phyloP scores from a whole-genome alignment of 805 yeast genomes.

The Cyberlindnera euphorbiiphila region DNA sequence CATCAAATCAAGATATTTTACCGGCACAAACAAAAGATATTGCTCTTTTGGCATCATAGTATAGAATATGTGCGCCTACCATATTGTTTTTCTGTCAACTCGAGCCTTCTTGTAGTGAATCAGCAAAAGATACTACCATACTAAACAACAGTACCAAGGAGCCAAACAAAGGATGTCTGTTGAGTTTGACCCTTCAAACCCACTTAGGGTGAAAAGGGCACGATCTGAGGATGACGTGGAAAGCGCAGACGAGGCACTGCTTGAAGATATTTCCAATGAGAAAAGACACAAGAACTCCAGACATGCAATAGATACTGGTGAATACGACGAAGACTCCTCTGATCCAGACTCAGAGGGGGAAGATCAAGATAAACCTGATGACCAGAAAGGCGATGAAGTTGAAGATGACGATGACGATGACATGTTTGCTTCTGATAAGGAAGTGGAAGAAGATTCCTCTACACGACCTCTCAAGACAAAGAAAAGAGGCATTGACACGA shows the following conservation, averaged over 20 bases:
- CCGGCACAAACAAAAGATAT: too few species aligned
- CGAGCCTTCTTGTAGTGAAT: neutral
- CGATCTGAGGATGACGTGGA: slow-evolving; percentile 9
- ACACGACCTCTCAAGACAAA: slow-evolving; percentile 30
- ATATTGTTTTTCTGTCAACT: neutral
- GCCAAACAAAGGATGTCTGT: neutral
- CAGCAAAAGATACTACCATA: neutral
- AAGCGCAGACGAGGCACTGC: slow-evolving; percentile 21
- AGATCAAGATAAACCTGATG: too few species aligned
- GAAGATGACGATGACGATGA: slow-evolving; percentile 24
- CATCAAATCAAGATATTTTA: too few species aligned
- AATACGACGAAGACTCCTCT: slow-evolving; percentile 31
- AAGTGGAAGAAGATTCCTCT: slow-evolving; percentile 24
- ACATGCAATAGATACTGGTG: slow-evolving; percentile 16
- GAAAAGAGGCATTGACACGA: slow-evolving; percentile 20
- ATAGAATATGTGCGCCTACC: too few species aligned
- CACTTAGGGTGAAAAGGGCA: slow-evolving; percentile 5
- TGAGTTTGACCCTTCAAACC: slow-evolving; percentile 8
- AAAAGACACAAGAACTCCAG: slow-evolving; percentile 13
- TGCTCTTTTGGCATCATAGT: too few species aligned
- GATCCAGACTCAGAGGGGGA: slow-evolving; percentile 3
- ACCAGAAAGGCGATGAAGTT: slow-evolving; percentile 16
- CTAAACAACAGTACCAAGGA: neutral
- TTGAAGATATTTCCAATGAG: slow-evolving; percentile 16
- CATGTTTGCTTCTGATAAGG: slow-evolving; percentile 25